These are phyloP conservation scores for Cyclocybe cylindracea DNA, from an alignment of 768 basidiomycete species.

Conservation along the genomic window DNA sequence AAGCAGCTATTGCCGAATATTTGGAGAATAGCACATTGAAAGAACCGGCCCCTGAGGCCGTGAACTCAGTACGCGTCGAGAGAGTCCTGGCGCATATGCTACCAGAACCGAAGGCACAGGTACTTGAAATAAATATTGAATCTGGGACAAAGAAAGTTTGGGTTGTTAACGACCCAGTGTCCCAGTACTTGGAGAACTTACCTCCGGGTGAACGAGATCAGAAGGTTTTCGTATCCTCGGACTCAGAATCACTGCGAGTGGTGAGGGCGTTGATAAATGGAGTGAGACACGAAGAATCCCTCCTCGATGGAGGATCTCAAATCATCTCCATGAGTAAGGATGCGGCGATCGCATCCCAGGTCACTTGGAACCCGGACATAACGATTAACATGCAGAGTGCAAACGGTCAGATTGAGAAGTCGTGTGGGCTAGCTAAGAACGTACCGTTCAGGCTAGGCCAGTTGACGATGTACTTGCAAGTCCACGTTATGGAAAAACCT, in stretches of 20 bases:
- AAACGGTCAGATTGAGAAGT: conserved; percentile 19
- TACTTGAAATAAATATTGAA: neutral
- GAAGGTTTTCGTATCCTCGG: neutral
- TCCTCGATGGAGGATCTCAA: conserved; percentile 27
- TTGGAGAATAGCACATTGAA: no score
- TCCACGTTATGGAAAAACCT: conserved; percentile 24
- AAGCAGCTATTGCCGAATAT: no score
- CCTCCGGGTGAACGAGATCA: neutral
- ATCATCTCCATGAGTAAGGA: conserved; percentile 23
- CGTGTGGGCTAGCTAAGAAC: conserved; percentile 26
- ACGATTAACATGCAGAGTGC: conserved; percentile 26
- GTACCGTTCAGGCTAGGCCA: conserved; percentile 23
- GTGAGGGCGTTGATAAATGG: conserved; percentile 10
- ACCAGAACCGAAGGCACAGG: neutral
- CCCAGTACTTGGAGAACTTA: neutral
- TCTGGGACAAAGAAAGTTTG: neutral
- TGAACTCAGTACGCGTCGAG: no score
- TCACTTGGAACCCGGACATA: conserved; percentile 18
- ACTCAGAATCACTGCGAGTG: neutral
- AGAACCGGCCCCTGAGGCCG: no score
- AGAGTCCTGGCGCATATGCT: neutral
- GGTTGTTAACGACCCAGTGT: neutral
- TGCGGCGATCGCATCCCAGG: conserved; percentile 5
- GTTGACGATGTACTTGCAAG: conserved; percentile 24
- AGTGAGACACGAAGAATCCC: conserved; percentile 11